Evolutionary conservation across 345 rosid species (phyloP), one percentile per base, ranked within the genome.

Genomic region (Brassica incana): DNA sequence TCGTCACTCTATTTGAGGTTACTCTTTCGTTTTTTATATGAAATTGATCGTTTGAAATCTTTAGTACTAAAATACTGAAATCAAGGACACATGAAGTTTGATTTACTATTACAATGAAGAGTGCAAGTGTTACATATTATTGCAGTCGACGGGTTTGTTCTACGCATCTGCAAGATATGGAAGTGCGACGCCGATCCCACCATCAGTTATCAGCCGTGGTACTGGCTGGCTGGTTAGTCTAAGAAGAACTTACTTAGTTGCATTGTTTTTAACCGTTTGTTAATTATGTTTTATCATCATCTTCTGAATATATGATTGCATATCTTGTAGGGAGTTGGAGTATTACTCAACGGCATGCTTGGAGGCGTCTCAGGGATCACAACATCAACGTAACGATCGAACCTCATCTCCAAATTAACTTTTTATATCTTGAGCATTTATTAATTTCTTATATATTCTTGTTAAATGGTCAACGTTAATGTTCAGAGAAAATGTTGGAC

Each of bases 171-270:
- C 94, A 29, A 85, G 94, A 75, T 86, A 82, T 71, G 96, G 88
- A 56, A 87, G 93, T 63, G 96, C 96, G n/a, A 88, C 92, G 1
- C 92, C 91, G 0, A 86, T 88, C 27, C 96, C 93, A 25, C 86
- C 92, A 65, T 88, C 90, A 8, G 90, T 89, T 59, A 43, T 91
- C 66, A 85, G 93, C 74, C 90, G 91, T 63, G 92, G 92, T 32
- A 65, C 83, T 59, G 93, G 96, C 65, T 88, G 92, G 92, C 84
- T 85, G 90, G 91, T 91, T 82, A 75, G 73, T 67, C 38, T 63
- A 54, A 45, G 16, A 58, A 27, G 5, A 68, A 25, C 45, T 20
- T 48, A 54, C 56, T 32, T 5, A 58, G 11, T 67, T 15, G 18
- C 6, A 25, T 54, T 38, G 40, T 32, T 63, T 11, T 43, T 60